phyloP scores from a whole-genome alignment of 495 filamentous ascomycete species.

The Chaetomium cochliodes region DNA sequence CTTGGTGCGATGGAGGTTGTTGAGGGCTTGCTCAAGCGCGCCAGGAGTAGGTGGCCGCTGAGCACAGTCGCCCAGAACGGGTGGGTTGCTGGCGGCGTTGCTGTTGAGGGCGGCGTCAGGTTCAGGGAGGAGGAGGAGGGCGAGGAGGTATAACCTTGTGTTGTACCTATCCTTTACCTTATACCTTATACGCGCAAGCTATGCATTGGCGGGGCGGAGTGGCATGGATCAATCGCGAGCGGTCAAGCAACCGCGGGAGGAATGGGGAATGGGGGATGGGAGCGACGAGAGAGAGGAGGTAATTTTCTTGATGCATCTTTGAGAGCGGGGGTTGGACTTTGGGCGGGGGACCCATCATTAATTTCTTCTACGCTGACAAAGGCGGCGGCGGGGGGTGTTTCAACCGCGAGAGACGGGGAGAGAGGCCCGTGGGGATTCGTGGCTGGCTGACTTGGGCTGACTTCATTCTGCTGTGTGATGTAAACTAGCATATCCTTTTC shows the following conservation, averaged over 20 bases:
- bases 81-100: conserved; percentile 76
- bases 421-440: not conserved
- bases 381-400: too few relatives aligned
- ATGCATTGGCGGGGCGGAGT: too few relatives aligned
- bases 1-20: conserved; percentile 76
- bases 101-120: conserved; percentile 67
- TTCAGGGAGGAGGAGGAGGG: conserved; percentile 64
- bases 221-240: not conserved
- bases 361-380: not conserved
- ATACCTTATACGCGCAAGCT: too few relatives aligned
- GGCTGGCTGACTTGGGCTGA: not conserved
- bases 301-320: not conserved
- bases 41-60: conserved; percentile 68
- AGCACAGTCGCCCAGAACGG: conserved; percentile 65
- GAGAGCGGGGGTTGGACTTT: not conserved
- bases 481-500: conserved; percentile 9
- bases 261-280: not conserved
- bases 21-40: conserved; percentile 77
- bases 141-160: conserved; percentile 44
- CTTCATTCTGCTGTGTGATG: not conserved
- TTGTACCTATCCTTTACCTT: too few relatives aligned
- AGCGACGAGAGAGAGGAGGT: not conserved
- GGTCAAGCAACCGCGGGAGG: not conserved
- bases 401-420: not conserved
- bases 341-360: not conserved